Evolutionary conservation across 176 grass and related monocot genomes (phyloP), one percentile per base, ranked within the genome.

Genomic region (Avena atlantica): DNA sequence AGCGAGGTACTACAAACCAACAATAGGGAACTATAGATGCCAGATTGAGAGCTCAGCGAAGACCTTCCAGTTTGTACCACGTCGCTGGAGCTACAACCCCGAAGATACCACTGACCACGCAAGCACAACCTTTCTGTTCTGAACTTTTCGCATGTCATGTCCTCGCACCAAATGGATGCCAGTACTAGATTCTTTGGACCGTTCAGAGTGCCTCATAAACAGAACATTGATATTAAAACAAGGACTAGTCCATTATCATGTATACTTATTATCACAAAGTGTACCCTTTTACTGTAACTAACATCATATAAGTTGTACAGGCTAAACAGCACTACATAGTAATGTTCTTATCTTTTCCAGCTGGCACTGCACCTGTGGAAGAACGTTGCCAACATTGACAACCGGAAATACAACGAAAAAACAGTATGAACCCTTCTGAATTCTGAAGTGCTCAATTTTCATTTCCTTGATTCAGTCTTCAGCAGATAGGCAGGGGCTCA

Each of bases 401-500:
- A 19, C 5, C 23, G 4, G 29, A 71, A 63, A 64, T 55, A 27
- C 49, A 70, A 36, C 66, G 2, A 78, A 23, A 29, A 83, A 6
- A 47, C 70, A 52, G 37, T 15, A 77, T 67, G 58, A 13, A 57
- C 36, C 27, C 19, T 12, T 74, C 36, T 20, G 19, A 51, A 84
- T 49, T 52, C 79, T 86, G 53, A 23, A 83, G 29, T 59, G 77
- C 40, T 12, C 40, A 29, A 24, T 58, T 20, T 50, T 44, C 10
- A 3, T 31, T 25, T 19, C 1, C 17, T 58, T 2, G 50, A 4
- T 19, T 4, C 13, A 44, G 37, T 79, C 51, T 69, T 92, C 82
- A 95, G 57, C 87, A 89, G 20, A 95, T 76, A 3, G 94, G 89
- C 1, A 95, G 86, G 66, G 94, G 94, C 79, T 86, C 89, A 2